Conservation (phyloP, 352 stramenopile genomes). For the Phytophthora tentaculata region DNA sequence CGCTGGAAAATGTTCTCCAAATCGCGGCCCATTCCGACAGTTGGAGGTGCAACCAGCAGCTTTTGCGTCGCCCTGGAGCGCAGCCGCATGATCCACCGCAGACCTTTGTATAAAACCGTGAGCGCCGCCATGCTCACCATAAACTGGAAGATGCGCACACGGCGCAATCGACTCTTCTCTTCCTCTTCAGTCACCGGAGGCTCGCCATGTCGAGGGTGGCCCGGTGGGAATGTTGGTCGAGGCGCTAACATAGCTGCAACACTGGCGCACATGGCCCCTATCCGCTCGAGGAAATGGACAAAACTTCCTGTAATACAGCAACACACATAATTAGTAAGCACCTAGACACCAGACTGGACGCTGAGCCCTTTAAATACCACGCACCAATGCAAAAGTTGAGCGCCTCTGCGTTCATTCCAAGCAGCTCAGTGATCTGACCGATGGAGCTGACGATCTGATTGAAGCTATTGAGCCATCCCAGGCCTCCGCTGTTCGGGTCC, state of each 20-base stretch:
- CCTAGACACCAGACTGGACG: background rate
- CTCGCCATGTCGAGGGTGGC: constrained; percentile 78
- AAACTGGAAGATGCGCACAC: constrained; percentile 85
- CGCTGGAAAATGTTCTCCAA: constrained; percentile 79
- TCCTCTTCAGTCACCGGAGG: constrained; percentile 71
- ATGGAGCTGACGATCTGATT: constrained; percentile 77
- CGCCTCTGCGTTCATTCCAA: constrained; percentile 80
- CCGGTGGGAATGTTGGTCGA: constrained; percentile 64
- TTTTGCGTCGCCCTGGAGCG: constrained; percentile 39
- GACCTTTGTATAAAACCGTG: constrained; percentile 61
- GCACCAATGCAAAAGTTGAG: constrained; percentile 77
- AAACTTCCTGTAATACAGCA: constrained; percentile 55
- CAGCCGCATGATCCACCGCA: constrained; percentile 60
- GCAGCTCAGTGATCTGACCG: constrained; percentile 77
- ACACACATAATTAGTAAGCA: constrained; percentile 11
- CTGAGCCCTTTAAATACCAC: background rate
- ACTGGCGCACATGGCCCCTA: constrained; percentile 75
- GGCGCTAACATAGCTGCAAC: constrained; percentile 76
- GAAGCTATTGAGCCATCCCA: constrained; percentile 72
- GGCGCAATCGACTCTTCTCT: constrained; percentile 67
- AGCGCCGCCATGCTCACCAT: constrained; percentile 67
- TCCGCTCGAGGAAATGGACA: constrained; percentile 85
- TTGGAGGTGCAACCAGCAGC: constrained; percentile 43
- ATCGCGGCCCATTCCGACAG: constrained; percentile 42
- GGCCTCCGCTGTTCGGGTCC: constrained; percentile 53